Base-by-base conservation (phyloP, 495 filamentous ascomycete genomes). In the Geoglossum glabrum region DNA sequence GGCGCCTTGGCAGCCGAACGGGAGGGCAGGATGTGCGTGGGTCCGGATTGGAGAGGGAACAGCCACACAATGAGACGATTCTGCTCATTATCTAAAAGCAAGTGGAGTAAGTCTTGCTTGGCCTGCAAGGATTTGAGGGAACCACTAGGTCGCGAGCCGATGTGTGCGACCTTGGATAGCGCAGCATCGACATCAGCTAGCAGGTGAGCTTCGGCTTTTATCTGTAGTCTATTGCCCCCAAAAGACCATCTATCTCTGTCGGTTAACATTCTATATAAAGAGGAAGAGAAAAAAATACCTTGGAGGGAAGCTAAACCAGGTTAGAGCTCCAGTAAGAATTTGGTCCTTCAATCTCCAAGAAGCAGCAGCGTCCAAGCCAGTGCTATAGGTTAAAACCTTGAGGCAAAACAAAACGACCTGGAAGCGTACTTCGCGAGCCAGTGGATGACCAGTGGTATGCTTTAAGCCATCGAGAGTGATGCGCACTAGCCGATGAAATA, bases 341-440 rank as follows among this genome's bases (percentile, higher is more conserved):
- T 83, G 78, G 64, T 96, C 90, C 65, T 96, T 96, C 46, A 96
- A 70, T 43, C 82, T 78, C 80, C 83, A 87, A 56, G 80, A 78
- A 27, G 79, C 74, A 25, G 71, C 65, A 25, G 74, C 63, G 54
- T 76, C 77, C 25, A 86, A 71, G 21, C 78, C 76, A 1, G 78
- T 83, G 63, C 79, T 83, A 64, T 84, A 76, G 55, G 74, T 77
- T 54, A 97, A 67, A 21, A 96, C 76, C 61, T 76, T 81, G 40
- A 97, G 73, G 19, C 83, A 85, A 62, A 99, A 84, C 1, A 95
- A 71, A 34, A 96, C 68, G 23, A 92, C 77, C 61, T 92, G 87
- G 65, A 97, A 87, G 61, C 93, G 82, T 6, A 93, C 78, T 66
- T 99, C 93, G 60, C 93, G 77, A 0, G 89, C 83, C 61, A 99